Evolutionary conservation across 352 stramenopile species (phyloP), one percentile per base, ranked within the genome.

Genomic region (Phytophthora palmivora): DNA sequence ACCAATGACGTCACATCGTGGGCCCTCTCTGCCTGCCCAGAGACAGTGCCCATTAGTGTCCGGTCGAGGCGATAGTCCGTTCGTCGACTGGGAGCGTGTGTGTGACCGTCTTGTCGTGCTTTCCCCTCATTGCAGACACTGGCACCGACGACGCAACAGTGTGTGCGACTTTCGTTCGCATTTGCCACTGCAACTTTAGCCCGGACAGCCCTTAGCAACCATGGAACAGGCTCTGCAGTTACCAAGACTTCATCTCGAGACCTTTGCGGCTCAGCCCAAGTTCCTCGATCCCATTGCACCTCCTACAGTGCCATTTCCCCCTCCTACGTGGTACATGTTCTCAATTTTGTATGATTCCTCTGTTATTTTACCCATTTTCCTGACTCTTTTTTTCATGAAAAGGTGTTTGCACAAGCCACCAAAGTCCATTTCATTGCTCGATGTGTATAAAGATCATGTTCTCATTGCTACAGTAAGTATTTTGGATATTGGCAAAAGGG

Each of bases 371-470:
- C 28, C 51, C 6, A 30, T n/a, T 33, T 34, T 47, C n/a, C n/a
- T n/a, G n/a, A n/a, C n/a, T 45, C 26, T 41, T 45, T 44, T 28
- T 7, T 42, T 41, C n/a, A 22, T n/a, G n/a, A n/a, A 37, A 7
- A 83, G 74, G 74, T 82, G 70, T 47, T 12, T 84, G 44, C 71
- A 82, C 38, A 58, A 86, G 19, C 79, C 85, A 21, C 86, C 84
- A 18, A 74, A 72, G 3, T 37, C 82, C 0, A 80, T 95, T 38
- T 78, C 84, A 1, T 53, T 95, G 19, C 56, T 95, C 14, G 86
- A 95, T 26, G 86, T 92, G 36, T 92, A 88, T 72, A 95, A 95
- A 59, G 78, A 85, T 48, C 80, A 95, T 54, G 84, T 93, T 18
- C 69, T 92, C 14, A 75, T 95, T 58, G 82, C 75, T 2, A 93